Percentiles rank a stretch among this genome's conserved stretches.
Evolutionary conservation across 2,329 filamentous ascomycete species (phyloP).

Genomic region (Albifimbria verrucaria): DNA sequence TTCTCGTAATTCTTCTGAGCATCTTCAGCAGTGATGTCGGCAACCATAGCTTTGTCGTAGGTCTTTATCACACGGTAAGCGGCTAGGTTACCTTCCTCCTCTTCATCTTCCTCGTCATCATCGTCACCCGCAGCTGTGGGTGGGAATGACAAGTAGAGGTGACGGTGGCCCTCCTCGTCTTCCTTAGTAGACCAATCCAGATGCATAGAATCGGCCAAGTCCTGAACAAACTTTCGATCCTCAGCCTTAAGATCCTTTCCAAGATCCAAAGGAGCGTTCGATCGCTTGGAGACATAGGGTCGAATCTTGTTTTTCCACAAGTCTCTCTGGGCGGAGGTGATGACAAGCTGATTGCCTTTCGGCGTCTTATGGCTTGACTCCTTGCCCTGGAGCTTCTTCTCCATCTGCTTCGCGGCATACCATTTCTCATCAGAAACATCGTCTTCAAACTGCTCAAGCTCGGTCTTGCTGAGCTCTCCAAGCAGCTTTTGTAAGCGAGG

Average conservation of each 20-base stretch:
- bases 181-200: constrained; percentile 56
- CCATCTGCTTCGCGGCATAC: constrained; percentile 82
- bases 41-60: constrained; percentile 85
- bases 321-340: constrained; percentile 77
- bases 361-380: constrained; percentile 50
- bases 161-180: constrained; percentile 52
- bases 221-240: constrained; percentile 91
- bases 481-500: constrained; percentile 73
- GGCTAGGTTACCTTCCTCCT: constrained; percentile 75
- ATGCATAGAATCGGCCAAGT: constrained; percentile 65
- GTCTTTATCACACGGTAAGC: constrained; percentile 81
- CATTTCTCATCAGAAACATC: constrained; percentile 87
- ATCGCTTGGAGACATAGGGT: constrained; percentile 72
- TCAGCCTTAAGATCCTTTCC: constrained; percentile 70
- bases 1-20: constrained; percentile 74
- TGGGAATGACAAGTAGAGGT: constrained; percentile 50
- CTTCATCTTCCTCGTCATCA: constrained; percentile 46
- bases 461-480: constrained; percentile 81
- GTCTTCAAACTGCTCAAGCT: constrained; percentile 87
- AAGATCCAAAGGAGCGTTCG: constrained; percentile 66
- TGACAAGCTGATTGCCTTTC: constrained; percentile 60
- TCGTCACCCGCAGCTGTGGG: constrained; percentile 54
- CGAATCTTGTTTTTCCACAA: constrained; percentile 79
- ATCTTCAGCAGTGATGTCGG: constrained; percentile 76
- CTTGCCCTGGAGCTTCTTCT: constrained; percentile 59